A percentile compares a stretch with the other conserved stretches of the same genome.
Conservation (phyloP, 257 asterid species). For the Euphrasia confusa region DNA sequence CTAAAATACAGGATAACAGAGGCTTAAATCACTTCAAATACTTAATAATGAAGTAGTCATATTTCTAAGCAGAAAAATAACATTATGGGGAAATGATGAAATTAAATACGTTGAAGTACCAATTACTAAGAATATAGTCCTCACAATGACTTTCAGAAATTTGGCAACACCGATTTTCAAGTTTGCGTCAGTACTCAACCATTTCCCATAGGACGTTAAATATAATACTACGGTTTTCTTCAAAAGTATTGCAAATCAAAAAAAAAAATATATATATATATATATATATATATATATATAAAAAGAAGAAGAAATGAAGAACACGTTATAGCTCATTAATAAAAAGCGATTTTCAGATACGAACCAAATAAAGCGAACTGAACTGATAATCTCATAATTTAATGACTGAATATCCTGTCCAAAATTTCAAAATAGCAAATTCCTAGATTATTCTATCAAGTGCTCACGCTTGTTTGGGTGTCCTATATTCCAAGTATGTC, state of each 20-base stretch:
- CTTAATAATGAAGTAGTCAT: neutral
- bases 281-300: no score
- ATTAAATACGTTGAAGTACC: neutral
- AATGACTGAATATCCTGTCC: slow-evolving; percentile 53
- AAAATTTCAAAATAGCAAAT: slow-evolving; percentile 54
- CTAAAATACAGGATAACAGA: no score
- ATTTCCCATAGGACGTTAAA: slow-evolving; percentile 93
- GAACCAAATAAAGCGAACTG: slow-evolving; percentile 90
- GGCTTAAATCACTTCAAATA: neutral
- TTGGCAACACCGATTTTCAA: slow-evolving; percentile 77
- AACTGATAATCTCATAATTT: slow-evolving; percentile 63
- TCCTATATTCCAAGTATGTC: slow-evolving; percentile 95
- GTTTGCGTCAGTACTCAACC: slow-evolving; percentile 67
- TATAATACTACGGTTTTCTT: slow-evolving; percentile 70
- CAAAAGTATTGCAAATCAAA: slow-evolving; percentile 63
- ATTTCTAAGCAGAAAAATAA: slow-evolving; percentile 7
- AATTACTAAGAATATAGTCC: slow-evolving; percentile 23
- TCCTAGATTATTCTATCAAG: slow-evolving; percentile 66
- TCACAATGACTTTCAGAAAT: slow-evolving; percentile 82
- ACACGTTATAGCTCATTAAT: slow-evolving; percentile 9
- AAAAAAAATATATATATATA: neutral
- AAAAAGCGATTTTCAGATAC: slow-evolving; percentile 26
- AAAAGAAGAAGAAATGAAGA: slow-evolving; percentile 23
- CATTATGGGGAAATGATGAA: slow-evolving; percentile 16
- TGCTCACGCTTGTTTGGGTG: slow-evolving; percentile 61